These are phyloP conservation scores for Teratosphaeria zuluensis DNA, from an alignment of 2,329 filamentous ascomycete genomes.

Conservation along the genomic window DNA sequence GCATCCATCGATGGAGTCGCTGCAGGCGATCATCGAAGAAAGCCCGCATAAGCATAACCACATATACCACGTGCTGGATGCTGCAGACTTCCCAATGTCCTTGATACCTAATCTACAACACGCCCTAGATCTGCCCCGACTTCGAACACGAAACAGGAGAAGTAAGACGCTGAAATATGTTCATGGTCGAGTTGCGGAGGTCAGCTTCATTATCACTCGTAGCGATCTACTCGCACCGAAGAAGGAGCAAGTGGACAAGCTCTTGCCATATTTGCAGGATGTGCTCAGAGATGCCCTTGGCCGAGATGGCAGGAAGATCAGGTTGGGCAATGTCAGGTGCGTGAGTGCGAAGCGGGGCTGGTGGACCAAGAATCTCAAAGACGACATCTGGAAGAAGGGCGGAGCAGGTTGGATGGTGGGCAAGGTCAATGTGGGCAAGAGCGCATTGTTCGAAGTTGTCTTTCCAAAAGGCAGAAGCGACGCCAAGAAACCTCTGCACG, in stretches of 20 bases:
- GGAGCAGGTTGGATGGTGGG: constrained; percentile 93
- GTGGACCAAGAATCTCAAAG: constrained; percentile 83
- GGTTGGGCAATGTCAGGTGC: constrained; percentile 78
- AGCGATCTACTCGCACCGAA: constrained; percentile 76
- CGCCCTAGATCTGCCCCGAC: constrained; percentile 59
- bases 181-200: constrained; percentile 59
- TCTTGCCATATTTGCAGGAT: constrained; percentile 77
- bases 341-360: constrained; percentile 79
- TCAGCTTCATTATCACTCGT: constrained; percentile 86
- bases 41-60: constrained; percentile 87
- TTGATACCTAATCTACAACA: constrained; percentile 67
- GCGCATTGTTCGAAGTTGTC: constrained; percentile 75
- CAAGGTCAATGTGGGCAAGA: constrained; percentile 98
- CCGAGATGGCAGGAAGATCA: constrained; percentile 54
- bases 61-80: constrained; percentile 90
- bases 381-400: constrained; percentile 73
- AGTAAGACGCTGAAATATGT: constrained; percentile 58
- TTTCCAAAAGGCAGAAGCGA: constrained; percentile 60
- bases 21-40: constrained; percentile 75
- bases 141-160: constrained; percentile 72
- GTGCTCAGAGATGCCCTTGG: constrained; percentile 71
- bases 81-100: constrained; percentile 94
- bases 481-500: background rate
- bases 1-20: constrained; percentile 70
- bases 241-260: constrained; percentile 70